Evolutionary conservation across 2,329 filamentous ascomycete genomes (phyloP).

Genomic region (Colletotrichum trifolii): DNA sequence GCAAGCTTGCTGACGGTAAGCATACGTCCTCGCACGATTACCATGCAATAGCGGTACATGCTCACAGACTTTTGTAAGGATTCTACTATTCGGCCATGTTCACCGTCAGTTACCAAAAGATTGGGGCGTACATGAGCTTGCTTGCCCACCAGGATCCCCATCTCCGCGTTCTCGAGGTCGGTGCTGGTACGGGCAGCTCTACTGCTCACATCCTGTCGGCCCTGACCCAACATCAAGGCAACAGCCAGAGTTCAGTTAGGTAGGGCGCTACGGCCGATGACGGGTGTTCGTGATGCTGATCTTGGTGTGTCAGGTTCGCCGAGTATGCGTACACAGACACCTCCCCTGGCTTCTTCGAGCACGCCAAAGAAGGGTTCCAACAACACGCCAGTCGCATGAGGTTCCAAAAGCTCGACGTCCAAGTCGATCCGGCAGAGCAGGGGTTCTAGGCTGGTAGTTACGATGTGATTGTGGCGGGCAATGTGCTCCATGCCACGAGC

Average conservation of each 20-base stretch:
- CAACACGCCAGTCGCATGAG: conserved; percentile 36
- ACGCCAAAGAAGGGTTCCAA: conserved; percentile 44
- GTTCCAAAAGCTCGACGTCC: conserved; percentile 45
- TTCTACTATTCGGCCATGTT: conserved; percentile 19
- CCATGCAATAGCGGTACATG: not conserved
- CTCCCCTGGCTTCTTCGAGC: conserved; percentile 53
- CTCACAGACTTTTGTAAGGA: not conserved
- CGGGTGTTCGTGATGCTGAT: not conserved
- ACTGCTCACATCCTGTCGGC: conserved; percentile 48
- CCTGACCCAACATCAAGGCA: conserved; percentile 37
- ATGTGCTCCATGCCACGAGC: conserved; percentile 45
- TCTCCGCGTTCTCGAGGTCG: conserved; percentile 47
- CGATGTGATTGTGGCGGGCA: conserved; percentile 49
- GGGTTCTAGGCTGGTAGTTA: conserved; percentile 46
- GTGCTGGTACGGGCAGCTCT: conserved; percentile 53
- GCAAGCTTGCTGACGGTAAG: no score
- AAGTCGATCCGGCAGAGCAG: conserved; percentile 44
- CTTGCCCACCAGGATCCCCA: conserved; percentile 44
- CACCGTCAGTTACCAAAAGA: not conserved
- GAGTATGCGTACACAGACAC: conserved; percentile 59
- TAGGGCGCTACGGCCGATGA: not conserved
- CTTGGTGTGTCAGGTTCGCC: conserved; percentile 18
- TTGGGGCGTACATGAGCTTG: conserved; percentile 18
- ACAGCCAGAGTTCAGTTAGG: conserved; percentile 7
- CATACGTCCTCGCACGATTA: conserved; percentile 16